Base-by-base conservation (phyloP, 2,329 filamentous ascomycete species). In the Ceratocystis huliohia region DNA sequence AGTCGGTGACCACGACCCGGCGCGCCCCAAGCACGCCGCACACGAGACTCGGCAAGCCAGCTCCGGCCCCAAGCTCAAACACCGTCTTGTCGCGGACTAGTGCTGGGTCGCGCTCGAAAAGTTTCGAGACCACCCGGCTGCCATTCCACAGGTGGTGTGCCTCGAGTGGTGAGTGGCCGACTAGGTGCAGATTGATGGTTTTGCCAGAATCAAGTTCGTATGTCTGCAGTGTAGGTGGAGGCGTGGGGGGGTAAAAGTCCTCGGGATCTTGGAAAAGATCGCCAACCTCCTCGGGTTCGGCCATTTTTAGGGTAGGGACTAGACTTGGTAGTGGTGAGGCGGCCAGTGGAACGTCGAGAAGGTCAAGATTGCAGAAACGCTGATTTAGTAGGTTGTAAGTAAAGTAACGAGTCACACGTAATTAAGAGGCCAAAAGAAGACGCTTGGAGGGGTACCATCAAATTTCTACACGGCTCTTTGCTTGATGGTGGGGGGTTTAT, bases 81-180 rank as follows among this genome's bases (percentile, higher is more conserved):
- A 96, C 83, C n/a, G 85, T 85, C 73, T 84, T 86, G 69, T 76
- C 81, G 15, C 76, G 72, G n/a, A 96, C 81, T 3, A 89, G 80
- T 7, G 75, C 72, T n/a, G 85, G 81, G 69, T 85, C 79, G 53
- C 82, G 77, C 76, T 96, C 90, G 67, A 96, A 84, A 76, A 91
- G 91, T 70, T 85, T 80, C 17, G 91, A 84, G 62, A 93, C 82
- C 48, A 89, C 84, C 69, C 89, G 87, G 68, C 88, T 87, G 68
- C 90, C 92, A 75, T 96, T 95, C 93, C 93, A 97, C 37, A 96
- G 82, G 70, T 89, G 82, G 75, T 96, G 90, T 17, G 90, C 92
- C 84, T 95, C 96, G 15, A 95, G 83, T 28, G 91, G 89, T 78
- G 89, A 93, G 75, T 89, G 86, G 68, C 92, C 92, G 57, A 96